These are phyloP conservation scores for Acacia crassicarpa DNA, from an alignment of 306 rosid genomes.

Conservation along the genomic window DNA sequence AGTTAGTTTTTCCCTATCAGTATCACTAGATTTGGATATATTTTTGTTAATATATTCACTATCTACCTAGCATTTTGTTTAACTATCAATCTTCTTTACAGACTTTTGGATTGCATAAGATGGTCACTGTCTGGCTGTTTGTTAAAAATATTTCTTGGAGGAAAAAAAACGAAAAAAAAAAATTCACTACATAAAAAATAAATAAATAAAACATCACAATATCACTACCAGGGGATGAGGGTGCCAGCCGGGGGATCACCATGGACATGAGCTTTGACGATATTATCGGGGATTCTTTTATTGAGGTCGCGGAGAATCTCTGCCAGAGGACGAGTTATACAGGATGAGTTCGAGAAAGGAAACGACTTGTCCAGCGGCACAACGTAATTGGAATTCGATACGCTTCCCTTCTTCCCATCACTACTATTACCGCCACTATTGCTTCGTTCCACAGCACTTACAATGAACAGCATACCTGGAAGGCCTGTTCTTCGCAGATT, in stretches of 20 bases:
- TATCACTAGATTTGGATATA: not conserved
- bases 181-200: not conserved
- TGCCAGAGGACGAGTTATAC: slow-evolving; percentile 79
- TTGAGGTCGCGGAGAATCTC: slow-evolving; percentile 92
- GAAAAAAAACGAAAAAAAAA: not conserved
- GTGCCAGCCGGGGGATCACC: slow-evolving; percentile 46
- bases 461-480: slow-evolving; percentile 20
- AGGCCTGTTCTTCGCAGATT: slow-evolving; percentile 9
- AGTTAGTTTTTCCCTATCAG: not conserved
- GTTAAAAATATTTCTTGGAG: not conserved
- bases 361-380: slow-evolving; percentile 85
- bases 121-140: not conserved
- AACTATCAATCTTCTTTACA: not conserved
- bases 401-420: slow-evolving; percentile 48
- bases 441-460: slow-evolving; percentile 46
- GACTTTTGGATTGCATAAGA: not conserved
- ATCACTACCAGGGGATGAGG: slow-evolving; percentile 72
- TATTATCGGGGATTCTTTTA: slow-evolving; percentile 86
- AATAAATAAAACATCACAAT: not conserved
- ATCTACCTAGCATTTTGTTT: not conserved
- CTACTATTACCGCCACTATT: slow-evolving; percentile 27
- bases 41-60: not conserved
- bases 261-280: slow-evolving; percentile 41
- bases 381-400: slow-evolving; percentile 79
- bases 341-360: slow-evolving; percentile 65